phyloP scores from a whole-genome alignment of 352 stramenopile species.

The Sclerospora graminicola region DNA sequence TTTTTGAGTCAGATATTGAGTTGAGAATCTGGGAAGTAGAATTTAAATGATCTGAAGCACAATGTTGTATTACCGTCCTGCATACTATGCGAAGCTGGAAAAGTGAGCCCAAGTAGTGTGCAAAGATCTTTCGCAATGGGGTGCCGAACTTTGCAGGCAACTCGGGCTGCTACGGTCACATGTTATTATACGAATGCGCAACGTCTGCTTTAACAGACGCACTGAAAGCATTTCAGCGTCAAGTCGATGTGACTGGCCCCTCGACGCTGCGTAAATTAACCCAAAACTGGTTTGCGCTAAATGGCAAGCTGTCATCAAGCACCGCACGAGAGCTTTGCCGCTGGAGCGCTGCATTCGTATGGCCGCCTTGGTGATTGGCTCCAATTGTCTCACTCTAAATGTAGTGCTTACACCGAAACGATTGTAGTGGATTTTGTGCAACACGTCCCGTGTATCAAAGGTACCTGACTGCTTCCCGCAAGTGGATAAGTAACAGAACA shows the following conservation, averaged over 20 bases:
- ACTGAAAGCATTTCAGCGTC: slow-evolving; percentile 12
- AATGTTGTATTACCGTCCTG: no score
- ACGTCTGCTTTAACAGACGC: neutral
- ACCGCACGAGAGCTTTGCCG: slow-evolving; percentile 1
- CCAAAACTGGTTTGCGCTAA: neutral
- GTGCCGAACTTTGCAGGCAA: slow-evolving; percentile 1
- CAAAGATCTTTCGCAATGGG: slow-evolving; percentile 11
- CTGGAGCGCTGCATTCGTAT: slow-evolving; percentile 1
- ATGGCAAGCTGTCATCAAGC: slow-evolving; percentile 1
- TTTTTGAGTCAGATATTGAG: no score
- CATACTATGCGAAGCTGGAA: no score
- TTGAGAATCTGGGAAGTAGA: no score
- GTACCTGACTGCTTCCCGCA: neutral
- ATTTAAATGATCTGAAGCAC: no score
- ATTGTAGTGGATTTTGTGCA: no score
- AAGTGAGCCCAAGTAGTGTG: no score
- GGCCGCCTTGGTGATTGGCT: slow-evolving; percentile 10
- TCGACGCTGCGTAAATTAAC: neutral
- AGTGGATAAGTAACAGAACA: no score
- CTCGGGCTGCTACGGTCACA: no score
- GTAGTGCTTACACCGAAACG: neutral
- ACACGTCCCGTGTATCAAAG: no score
- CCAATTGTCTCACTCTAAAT: slow-evolving; percentile 3
- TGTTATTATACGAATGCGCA: no score
- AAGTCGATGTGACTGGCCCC: neutral